phyloP scores from a whole-genome alignment of 345 rosid genomes.

The Lepidium sativum region DNA sequence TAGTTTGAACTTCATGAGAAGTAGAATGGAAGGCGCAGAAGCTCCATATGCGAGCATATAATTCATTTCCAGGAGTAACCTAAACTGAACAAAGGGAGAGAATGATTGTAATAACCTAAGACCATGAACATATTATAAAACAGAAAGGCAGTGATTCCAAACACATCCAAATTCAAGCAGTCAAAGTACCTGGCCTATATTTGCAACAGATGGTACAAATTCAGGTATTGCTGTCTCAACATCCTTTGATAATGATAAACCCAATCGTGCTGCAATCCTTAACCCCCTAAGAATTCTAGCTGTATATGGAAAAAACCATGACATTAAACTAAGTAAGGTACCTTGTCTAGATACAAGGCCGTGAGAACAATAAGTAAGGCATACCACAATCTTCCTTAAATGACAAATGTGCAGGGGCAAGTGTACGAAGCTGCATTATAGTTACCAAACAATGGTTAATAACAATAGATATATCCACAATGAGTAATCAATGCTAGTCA shows the following conservation, averaged over 20 bases:
- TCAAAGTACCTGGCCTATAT: slow-evolving; percentile 53
- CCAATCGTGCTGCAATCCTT: slow-evolving; percentile 84
- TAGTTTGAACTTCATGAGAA: slow-evolving; percentile 73
- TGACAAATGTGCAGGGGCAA: slow-evolving; percentile 66
- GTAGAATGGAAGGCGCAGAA: slow-evolving; percentile 58
- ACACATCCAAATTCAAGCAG: neutral
- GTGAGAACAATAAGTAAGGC: slow-evolving; percentile 26
- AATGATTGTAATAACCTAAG: slow-evolving; percentile 12
- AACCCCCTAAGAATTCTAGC: slow-evolving; percentile 90
- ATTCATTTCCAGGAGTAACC: slow-evolving; percentile 81
- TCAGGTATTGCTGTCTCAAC: slow-evolving; percentile 52
- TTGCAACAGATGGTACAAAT: slow-evolving; percentile 45
- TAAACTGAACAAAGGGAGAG: slow-evolving; percentile 44
- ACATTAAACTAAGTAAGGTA: neutral
- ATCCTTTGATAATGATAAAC: slow-evolving; percentile 60
- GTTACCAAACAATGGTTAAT: slow-evolving; percentile 12
- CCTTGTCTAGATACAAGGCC: slow-evolving; percentile 4
- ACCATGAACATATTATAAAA: neutral
- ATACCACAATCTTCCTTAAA: slow-evolving; percentile 86
- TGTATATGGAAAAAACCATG: slow-evolving; percentile 26
- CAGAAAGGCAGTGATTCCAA: neutral
- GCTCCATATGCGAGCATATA: slow-evolving; percentile 95
- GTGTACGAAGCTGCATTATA: slow-evolving; percentile 56
- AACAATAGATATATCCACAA: neutral
- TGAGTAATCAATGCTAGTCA: slow-evolving; percentile 25